Percentiles rank a stretch among this genome's conserved stretches.
Evolutionary conservation across 768 basidiomycete genomes (phyloP).

Genomic region (Leccinum boreale): DNA sequence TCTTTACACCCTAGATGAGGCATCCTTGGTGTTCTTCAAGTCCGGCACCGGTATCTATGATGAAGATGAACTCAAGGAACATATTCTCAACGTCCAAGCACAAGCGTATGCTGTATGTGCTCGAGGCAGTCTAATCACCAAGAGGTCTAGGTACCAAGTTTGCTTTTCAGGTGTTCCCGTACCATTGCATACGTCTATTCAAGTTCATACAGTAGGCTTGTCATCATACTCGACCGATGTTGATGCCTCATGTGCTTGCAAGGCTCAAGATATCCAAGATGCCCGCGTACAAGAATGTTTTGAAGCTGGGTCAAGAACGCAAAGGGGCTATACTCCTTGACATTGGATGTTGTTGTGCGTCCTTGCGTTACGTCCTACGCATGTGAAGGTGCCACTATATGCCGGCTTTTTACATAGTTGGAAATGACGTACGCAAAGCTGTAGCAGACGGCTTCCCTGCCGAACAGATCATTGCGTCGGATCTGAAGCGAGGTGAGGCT

Average conservation of each 20-base stretch:
- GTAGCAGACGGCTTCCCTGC: constrained; percentile 42
- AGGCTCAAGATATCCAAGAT: constrained; percentile 21
- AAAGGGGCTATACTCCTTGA: constrained; percentile 40
- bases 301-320: constrained; percentile 37
- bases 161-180: constrained; percentile 18
- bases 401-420: constrained; percentile 27
- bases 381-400: background rate
- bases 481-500: constrained; percentile 35
- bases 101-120: constrained; percentile 31
- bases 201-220: constrained; percentile 16
- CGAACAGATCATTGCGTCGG: constrained; percentile 36
- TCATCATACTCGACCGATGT: background rate
- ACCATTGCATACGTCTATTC: constrained; percentile 22
- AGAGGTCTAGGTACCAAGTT: background rate
- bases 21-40: constrained; percentile 28
- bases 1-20: constrained; percentile 12
- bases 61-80: constrained; percentile 29
- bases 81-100: constrained; percentile 32
- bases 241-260: background rate
- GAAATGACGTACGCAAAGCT: constrained; percentile 39
- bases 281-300: constrained; percentile 24
- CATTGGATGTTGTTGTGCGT: constrained; percentile 43
- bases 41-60: constrained; percentile 28
- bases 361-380: background rate
- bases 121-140: background rate